Evolutionary conservation across 176 grass and related monocot genomes (phyloP), one percentile per base, ranked within the genome.

Genomic region (sorghum (Sorghum bicolor)): DNA sequence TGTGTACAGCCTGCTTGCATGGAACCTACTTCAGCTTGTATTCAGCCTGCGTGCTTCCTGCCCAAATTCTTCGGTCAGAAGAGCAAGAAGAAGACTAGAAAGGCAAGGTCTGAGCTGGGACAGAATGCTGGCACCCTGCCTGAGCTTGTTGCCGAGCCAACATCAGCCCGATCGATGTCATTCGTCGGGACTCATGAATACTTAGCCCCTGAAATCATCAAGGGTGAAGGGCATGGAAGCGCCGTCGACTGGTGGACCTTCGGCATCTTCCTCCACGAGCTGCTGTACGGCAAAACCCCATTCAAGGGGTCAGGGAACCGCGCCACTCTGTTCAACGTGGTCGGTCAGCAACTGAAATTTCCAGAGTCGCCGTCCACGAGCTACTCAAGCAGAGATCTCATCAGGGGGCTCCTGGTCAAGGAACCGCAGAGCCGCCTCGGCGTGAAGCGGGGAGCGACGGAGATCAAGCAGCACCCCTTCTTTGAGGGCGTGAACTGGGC

Each of bases 191-290:
- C 96, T 57, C 96, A 98, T 10, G 96, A 95, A 55, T 95, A 98
- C 75, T 72, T 98, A 38, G 96, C 93, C 31, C 96, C 96, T 22
- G 91, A 98, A 64, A 98, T 98, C 55, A 98, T 98, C 78, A 95
- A 98, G 88, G 93, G 93, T 0, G 96, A 98, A 88, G 96, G 93
- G 29, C 93, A 98, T 88, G 96, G 96, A 26, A 98, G 96, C 67
- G 96, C 93, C 5, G 93, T 98, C 45, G 96, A 98, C 75, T 98
- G 96, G 96, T 95, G 96, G 96, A 98, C 93, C 48, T 98, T 95
- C 0, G 96, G 96, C 2, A 95, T 98, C 79, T 98, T 98, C 80
- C 88, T 98, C 17, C 90, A 95, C 5, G 91, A 95, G 67, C 88
- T 98, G 70, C 81, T 98, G 4, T 98, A 91, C 0, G 91, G 96